Conservation (phyloP, 139 green algal species). For the Closterium sp. region DNA sequence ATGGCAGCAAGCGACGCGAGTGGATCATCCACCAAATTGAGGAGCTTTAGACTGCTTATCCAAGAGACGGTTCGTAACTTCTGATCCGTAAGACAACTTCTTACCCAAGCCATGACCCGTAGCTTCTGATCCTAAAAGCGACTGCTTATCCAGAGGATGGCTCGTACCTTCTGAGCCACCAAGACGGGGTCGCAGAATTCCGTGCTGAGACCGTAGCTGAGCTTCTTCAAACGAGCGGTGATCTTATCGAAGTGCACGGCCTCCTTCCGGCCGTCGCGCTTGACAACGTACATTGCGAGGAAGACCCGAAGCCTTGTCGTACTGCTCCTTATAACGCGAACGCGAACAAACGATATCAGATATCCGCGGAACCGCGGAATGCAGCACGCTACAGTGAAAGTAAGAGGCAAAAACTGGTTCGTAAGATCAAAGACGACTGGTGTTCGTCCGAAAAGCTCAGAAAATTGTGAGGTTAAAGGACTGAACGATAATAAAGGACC, state of each 20-base stretch:
- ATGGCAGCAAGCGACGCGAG: no score
- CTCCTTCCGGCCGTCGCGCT: constrained; percentile 82
- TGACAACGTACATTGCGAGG: constrained; percentile 84
- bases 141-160: neutral
- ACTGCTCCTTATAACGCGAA: neutral
- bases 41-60: neutral
- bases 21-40: no score
- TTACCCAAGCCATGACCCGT: no score
- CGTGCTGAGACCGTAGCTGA: constrained; percentile 89
- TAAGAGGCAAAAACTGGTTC: no score
- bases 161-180: constrained; percentile 90
- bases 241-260: constrained; percentile 98
- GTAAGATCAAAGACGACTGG: no score
- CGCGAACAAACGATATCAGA: no score
- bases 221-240: constrained; percentile 92
- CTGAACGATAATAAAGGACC: neutral
- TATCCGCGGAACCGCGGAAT: no score
- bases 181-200: constrained; percentile 76
- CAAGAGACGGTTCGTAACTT: constrained; percentile 67
- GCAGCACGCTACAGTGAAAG: no score
- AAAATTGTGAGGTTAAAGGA: neutral
- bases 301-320: neutral
- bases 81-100: constrained; percentile 68
- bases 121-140: neutral
- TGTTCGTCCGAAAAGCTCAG: no score